Evolutionary conservation across 495 filamentous ascomycete genomes (phyloP), one percentile per base, ranked within the genome.

Genomic region (Neohortaea acidophila): DNA sequence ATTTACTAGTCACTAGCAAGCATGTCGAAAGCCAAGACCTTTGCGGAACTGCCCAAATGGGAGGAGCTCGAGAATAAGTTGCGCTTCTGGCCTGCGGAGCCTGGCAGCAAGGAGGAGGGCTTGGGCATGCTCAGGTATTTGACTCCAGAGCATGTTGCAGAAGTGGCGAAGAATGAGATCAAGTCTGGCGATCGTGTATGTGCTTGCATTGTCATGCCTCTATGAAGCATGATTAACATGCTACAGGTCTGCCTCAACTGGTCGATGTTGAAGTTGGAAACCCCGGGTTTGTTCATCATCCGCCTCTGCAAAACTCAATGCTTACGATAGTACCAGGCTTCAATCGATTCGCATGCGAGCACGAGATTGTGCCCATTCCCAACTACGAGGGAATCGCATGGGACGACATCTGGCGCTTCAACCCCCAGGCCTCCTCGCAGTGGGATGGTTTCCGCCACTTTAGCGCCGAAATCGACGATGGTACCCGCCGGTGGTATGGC

Each of bases 351-450:
- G 17, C 32, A 34, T 34, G 32, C 19, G 32, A 34, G 32, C 32
- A 34, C 19, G 15, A 34, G 17, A 34, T 34, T 21, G 32, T 34
- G 13, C 32, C 32, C 3, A 34, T 34, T 10, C 32, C 32, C 8
- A 34, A 34, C 32, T 34, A 34, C 13, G 57, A 63, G 21, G 63
- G 62, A 12, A 33, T 65, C 11, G 68, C 67, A 2, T 73, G 73
- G 39, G 74, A 81, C 45, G 78, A 83, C 44, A 65, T 79, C 41
- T 75, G 81, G 41, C 66, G 69, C 21, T 67, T 84, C 55, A 85
- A 85, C 55, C 82, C 80, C 0, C 80, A 85, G 51, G 70, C 73
- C 47, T 70, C 70, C 21, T 78, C 74, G 2, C 81, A 86, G 56
- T 84, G 81, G 81, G 81, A 86, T 48, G 75, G 77, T 13, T 64